These are phyloP conservation scores for Aspergillus persii DNA, from an alignment of 2,329 filamentous ascomycete species.

Conservation along the genomic window DNA sequence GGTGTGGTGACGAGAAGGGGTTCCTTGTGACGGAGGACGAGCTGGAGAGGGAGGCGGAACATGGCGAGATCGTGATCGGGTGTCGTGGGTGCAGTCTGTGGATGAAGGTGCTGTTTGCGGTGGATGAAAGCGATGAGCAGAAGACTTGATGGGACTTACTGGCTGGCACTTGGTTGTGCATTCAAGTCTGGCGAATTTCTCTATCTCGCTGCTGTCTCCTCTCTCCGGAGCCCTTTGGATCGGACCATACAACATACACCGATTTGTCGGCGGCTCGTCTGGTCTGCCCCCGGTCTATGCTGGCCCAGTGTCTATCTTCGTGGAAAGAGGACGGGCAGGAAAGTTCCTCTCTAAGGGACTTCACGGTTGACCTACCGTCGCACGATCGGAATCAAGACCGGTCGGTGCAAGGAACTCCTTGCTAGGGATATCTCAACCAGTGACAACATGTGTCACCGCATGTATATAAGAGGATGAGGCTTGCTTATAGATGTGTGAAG, in stretches of 20 bases:
- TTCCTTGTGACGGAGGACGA: constrained; percentile 57
- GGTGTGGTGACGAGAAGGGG: constrained; percentile 58
- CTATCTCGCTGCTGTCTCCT: no score
- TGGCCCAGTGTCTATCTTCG: not conserved
- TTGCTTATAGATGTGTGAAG: not conserved
- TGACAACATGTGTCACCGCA: not conserved
- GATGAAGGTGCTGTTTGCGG: constrained; percentile 59
- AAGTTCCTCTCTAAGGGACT: not conserved
- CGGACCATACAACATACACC: no score
- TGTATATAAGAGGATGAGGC: not conserved
- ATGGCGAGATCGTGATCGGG: constrained; percentile 58
- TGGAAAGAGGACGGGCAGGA: not conserved
- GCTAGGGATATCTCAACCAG: not conserved
- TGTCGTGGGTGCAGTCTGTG: constrained; percentile 64
- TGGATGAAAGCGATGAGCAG: constrained; percentile 32
- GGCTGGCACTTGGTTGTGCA: not conserved
- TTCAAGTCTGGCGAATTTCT: no score
- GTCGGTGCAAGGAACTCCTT: not conserved
- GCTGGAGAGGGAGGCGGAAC: constrained; percentile 49
- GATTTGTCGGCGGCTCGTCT: no score
- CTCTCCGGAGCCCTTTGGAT: no score
- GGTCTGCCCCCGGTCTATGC: no score
- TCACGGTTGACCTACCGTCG: not conserved
- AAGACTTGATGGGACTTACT: not conserved
- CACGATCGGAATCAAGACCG: not conserved